Conservation (phyloP, 2,329 filamentous ascomycete genomes). For the Nakataea oryzae region DNA sequence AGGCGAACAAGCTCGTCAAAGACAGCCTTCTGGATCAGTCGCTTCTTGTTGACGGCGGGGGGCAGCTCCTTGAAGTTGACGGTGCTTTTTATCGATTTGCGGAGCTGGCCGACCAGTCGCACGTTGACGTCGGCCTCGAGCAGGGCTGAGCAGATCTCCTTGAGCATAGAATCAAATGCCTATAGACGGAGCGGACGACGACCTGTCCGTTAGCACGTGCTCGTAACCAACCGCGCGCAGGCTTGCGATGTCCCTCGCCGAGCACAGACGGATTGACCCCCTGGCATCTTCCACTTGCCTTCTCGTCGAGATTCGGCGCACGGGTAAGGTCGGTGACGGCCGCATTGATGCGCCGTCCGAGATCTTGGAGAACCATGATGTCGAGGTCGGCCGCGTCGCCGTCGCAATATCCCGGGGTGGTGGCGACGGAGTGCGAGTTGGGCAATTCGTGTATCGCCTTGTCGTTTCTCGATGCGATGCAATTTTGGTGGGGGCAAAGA, state of each 20-base stretch:
- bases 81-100: slow-evolving; percentile 80
- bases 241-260: not conserved
- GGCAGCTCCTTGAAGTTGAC: slow-evolving; percentile 95
- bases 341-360: slow-evolving; percentile 95
- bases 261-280: not conserved
- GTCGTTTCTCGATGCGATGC: not conserved
- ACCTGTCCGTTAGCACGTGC: not conserved
- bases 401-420: not conserved
- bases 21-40: slow-evolving; percentile 92
- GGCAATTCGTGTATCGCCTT: not conserved
- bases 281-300: slow-evolving; percentile 43
- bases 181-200: slow-evolving; percentile 21
- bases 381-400: slow-evolving; percentile 3
- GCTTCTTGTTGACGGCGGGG: slow-evolving; percentile 93
- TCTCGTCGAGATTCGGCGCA: slow-evolving; percentile 90
- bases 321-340: slow-evolving; percentile 89
- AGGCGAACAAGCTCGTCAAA: slow-evolving; percentile 95
- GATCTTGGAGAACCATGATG: slow-evolving; percentile 94
- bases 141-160: slow-evolving; percentile 92
- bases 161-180: slow-evolving; percentile 97
- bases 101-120: slow-evolving; percentile 78
- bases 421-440: not conserved
- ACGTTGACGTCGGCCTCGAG: slow-evolving; percentile 97
- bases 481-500: not conserved
- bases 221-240: not conserved